Base-by-base conservation (phyloP, 257 asterid genomes). In the Ilex asprella region DNA sequence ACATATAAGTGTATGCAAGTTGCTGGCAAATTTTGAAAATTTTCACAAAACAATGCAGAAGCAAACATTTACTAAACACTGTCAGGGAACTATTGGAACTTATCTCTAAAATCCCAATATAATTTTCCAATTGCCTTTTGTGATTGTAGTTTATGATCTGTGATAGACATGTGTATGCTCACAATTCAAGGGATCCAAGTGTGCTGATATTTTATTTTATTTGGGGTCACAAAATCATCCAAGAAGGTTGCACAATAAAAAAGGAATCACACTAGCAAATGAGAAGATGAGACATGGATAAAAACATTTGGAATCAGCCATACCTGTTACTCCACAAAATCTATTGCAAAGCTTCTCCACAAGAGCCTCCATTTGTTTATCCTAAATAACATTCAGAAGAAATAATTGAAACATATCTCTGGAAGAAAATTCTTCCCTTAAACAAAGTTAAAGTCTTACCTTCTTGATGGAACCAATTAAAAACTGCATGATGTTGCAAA, bases 281-380 rank as follows among this genome's bases (percentile, higher is more conserved):
- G 53, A 16, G 12, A 64, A 62, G 39, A 57, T 10, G 27, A 29
- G 35, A 50, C 54, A 56, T 14, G n/a, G 51, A 5, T 32, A 14
- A 49, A 27, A 52, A 50, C 62, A 50, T 59, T 15, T 35, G 39
- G 8, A 29, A 66, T 47, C 41, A 58, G 52, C 14, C 58, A 67
- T 82, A 92, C 99, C 99, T 73, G 95, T 75, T 68, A 85, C 94
- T 43, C 99, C 99, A 56, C 86, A 70, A 68, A 93, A 82, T 79
- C 99, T 87, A 64, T 87, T 81, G 85, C 94, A 86, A 63, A 93
- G 87, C 76, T 93, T 93, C 66, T 93, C 99, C n/a, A 93, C 99
- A 65, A 93, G 96, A 59, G 96, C 70, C 76, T 93, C 99, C 96
- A 93, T 86, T 87, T 93, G 99, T 73, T 87, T 93, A 75, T 93